Percentiles rank a stretch among this genome's conserved stretches.
Conservation (phyloP, 805 yeast genomes). For the Clavispora santaluciae region DNA sequence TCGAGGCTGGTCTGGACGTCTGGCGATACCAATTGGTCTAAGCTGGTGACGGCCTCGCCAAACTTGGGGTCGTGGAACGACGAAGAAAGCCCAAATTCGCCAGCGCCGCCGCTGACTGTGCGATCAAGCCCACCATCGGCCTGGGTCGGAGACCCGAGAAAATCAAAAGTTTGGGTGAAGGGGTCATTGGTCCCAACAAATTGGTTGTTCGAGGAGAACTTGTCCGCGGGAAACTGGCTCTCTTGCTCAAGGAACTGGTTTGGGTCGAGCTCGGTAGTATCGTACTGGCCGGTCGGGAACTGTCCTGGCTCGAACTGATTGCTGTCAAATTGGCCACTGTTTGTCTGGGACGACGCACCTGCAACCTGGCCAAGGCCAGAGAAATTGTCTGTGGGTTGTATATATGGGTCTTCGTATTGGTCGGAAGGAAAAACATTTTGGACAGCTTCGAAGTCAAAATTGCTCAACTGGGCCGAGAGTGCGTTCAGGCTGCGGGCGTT, state of each 20-base stretch:
- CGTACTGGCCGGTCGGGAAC: neutral
- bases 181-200: slow-evolving; percentile 9
- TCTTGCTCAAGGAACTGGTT: neutral
- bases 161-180: slow-evolving; percentile 14
- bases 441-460: neutral
- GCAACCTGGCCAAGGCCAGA: neutral
- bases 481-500: neutral
- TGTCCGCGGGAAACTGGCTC: neutral
- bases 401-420: neutral
- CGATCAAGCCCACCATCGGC: slow-evolving; percentile 4
- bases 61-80: slow-evolving; percentile 1
- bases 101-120: neutral
- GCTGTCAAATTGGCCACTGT: neutral
- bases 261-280: neutral
- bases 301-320: neutral
- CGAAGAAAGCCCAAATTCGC: neutral
- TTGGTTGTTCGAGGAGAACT: no score
- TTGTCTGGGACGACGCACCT: no score
- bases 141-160: slow-evolving; percentile 14
- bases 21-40: slow-evolving; percentile 38
- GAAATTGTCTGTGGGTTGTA: neutral
- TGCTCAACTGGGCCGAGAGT: neutral
- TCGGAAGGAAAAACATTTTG: neutral
- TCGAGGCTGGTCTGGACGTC: slow-evolving; percentile 13
- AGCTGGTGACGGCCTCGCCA: slow-evolving; percentile 16